Conservation (phyloP, 129 eudicot species). For the Erigeron canadensis region DNA sequence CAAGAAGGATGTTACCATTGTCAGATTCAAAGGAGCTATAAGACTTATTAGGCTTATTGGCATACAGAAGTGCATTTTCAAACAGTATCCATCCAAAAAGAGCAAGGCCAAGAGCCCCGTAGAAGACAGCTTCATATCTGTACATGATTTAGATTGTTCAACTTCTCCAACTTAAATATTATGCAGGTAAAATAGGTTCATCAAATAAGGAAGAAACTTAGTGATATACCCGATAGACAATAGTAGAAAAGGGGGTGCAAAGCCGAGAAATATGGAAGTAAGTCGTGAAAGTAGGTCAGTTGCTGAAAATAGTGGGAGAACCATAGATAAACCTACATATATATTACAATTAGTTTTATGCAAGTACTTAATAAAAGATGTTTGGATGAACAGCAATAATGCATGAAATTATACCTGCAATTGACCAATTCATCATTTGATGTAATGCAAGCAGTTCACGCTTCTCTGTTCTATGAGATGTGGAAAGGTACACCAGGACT, state of each 20-base stretch:
- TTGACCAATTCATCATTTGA: constrained; percentile 87
- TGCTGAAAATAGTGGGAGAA: constrained; percentile 85
- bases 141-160: constrained; percentile 18
- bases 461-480: constrained; percentile 86
- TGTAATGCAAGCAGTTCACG: constrained; percentile 80
- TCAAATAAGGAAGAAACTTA: background rate
- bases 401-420: constrained; percentile 61
- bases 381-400: background rate
- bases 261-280: constrained; percentile 86
- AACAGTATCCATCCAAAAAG: constrained; percentile 91
- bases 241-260: constrained; percentile 92
- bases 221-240: constrained; percentile 81
- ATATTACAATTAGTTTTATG: constrained; percentile 3
- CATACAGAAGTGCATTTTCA: constrained; percentile 63
- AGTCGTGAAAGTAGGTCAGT: constrained; percentile 79
- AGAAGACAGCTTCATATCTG: constrained; percentile 95
- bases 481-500: constrained; percentile 73
- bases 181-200: background rate
- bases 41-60: constrained; percentile 44
- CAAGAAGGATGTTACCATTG: constrained; percentile 46
- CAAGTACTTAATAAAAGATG: background rate
- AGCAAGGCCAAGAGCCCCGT: constrained; percentile 84
- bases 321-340: constrained; percentile 64
- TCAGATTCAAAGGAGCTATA: constrained; percentile 37
- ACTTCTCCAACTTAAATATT: background rate